These are phyloP conservation scores for Starmera pachycereana DNA, from an alignment of 805 yeast species.

Conservation along the genomic window DNA sequence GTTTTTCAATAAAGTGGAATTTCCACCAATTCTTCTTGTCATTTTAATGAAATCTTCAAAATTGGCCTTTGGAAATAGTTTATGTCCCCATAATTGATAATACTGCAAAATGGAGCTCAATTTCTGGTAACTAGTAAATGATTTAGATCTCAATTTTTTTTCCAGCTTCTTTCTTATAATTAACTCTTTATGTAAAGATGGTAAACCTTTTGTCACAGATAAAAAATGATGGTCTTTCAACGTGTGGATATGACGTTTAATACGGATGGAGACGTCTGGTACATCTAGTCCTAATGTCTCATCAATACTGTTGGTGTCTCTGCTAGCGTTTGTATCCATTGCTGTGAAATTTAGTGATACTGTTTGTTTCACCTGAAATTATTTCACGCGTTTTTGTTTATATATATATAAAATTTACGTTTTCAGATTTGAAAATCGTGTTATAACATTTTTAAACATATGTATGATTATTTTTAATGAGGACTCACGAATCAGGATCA, in stretches of 20 bases:
- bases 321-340: neutral
- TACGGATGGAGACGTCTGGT: neutral
- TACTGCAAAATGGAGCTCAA: conserved; percentile 37
- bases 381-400: too few species aligned
- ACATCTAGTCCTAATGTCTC: conserved; percentile 4
- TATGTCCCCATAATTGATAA: conserved; percentile 71
- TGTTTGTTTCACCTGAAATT: too few species aligned
- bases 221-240: conserved; percentile 43
- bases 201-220: conserved; percentile 42
- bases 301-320: conserved; percentile 1
- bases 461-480: too few species aligned
- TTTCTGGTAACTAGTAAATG: conserved; percentile 30
- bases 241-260: neutral
- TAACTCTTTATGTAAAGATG: conserved; percentile 19
- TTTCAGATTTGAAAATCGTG: too few species aligned
- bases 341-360: neutral
- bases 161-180: neutral
- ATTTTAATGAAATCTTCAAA: conserved; percentile 58
- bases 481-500: too few species aligned
- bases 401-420: too few species aligned
- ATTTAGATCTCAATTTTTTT: conserved; percentile 11
- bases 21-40: conserved; percentile 38
- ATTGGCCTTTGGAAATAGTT: conserved; percentile 68
- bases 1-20: conserved; percentile 28
- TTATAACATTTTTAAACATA: too few species aligned